Percentiles rank a stretch among this genome's conserved stretches.
Conservation (phyloP, 1,284 basidiomycete genomes). For the Chiua sp. region DNA sequence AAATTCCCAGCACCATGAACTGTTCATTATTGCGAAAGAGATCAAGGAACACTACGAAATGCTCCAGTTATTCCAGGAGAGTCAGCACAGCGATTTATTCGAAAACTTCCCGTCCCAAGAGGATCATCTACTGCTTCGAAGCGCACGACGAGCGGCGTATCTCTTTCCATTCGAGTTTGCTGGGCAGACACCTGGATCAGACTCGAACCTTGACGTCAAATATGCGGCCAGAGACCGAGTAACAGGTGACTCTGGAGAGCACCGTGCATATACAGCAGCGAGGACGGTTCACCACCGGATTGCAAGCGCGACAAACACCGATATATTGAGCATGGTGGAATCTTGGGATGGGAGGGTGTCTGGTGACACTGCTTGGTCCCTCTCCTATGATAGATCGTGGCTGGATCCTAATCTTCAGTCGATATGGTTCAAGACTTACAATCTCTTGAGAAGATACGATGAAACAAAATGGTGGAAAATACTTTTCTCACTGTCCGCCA, state of each 20-base stretch:
- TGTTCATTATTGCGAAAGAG: slow-evolving; percentile 26
- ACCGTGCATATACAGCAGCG: slow-evolving; percentile 17
- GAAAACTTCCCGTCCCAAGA: slow-evolving; percentile 9
- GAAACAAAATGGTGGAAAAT: slow-evolving; percentile 25
- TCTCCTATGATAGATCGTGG: slow-evolving; percentile 25
- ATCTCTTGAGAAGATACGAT: slow-evolving; percentile 24
- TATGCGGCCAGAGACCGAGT: slow-evolving; percentile 17
- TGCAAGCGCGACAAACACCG: not conserved
- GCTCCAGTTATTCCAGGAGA: slow-evolving; percentile 19
- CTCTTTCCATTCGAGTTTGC: slow-evolving; percentile 10
- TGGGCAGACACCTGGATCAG: not conserved
- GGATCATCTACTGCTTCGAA: slow-evolving; percentile 20
- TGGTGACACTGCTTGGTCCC: not conserved
- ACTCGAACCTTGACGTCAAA: not conserved
- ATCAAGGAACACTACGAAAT: slow-evolving; percentile 37
- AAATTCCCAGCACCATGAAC: slow-evolving; percentile 38
- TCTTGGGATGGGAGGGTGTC: not conserved
- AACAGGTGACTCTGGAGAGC: slow-evolving; percentile 1
- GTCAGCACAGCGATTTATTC: not conserved
- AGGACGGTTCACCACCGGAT: slow-evolving; percentile 5
- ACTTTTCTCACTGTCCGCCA: slow-evolving; percentile 35
- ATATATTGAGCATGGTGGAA: slow-evolving; percentile 2
- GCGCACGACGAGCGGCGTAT: slow-evolving; percentile 3
- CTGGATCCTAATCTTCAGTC: slow-evolving; percentile 14
- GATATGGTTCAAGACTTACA: slow-evolving; percentile 38